These are phyloP conservation scores for Boletus tylopilopsis DNA, from an alignment of 768 basidiomycete species.

Conservation along the genomic window DNA sequence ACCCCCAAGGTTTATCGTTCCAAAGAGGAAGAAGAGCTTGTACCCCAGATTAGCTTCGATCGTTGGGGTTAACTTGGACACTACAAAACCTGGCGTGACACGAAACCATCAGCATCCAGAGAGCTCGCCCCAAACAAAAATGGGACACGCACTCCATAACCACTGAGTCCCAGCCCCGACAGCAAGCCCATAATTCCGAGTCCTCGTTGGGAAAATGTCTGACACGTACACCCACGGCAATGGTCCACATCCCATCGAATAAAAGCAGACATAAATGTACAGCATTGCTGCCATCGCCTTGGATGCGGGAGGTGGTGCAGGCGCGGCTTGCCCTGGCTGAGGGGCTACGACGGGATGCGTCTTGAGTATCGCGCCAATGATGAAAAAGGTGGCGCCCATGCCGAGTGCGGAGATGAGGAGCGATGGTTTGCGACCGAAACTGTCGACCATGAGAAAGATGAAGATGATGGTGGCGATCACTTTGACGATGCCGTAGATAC, in stretches of 20 bases:
- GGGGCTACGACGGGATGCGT: conserved; percentile 55
- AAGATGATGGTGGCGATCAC: conserved; percentile 63
- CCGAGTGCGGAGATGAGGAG: conserved; percentile 71
- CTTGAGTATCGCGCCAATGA: conserved; percentile 81
- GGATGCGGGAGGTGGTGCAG: conserved; percentile 45
- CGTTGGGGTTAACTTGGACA: conserved; percentile 67
- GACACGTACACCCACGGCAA: conserved; percentile 64
- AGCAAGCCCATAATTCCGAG: conserved; percentile 76
- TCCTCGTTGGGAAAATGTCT: conserved; percentile 85
- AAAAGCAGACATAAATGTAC: conserved; percentile 86
- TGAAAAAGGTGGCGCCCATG: conserved; percentile 79
- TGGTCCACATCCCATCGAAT: conserved; percentile 86
- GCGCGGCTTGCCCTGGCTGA: conserved; percentile 35
- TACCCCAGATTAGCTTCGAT: conserved; percentile 60
- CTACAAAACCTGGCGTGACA: conserved; percentile 49
- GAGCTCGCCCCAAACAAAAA: no score
- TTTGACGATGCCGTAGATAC: conserved; percentile 68
- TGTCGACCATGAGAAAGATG: conserved; percentile 65
- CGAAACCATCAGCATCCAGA: no score
- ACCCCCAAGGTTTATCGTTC: conserved; percentile 64
- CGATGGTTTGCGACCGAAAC: conserved; percentile 63
- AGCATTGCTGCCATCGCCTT: conserved; percentile 85
- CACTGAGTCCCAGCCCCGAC: conserved; percentile 76
- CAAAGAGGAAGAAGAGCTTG: conserved; percentile 79
- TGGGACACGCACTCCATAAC: conserved; percentile 61